phyloP scores from a whole-genome alignment of 495 filamentous ascomycete species.

The Penicillium samsonianum region DNA sequence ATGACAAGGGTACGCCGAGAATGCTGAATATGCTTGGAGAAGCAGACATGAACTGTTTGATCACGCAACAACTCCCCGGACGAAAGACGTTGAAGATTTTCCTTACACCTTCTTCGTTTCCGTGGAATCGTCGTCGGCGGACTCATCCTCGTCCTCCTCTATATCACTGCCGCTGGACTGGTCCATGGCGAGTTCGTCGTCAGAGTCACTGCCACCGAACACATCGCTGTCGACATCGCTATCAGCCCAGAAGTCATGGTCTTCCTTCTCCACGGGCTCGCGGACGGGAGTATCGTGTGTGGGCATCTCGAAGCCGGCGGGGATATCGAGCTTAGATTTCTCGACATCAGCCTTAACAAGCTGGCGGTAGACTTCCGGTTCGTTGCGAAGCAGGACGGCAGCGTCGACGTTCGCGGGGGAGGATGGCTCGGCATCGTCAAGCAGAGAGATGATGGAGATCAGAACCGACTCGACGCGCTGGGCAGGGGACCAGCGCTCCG shows the following conservation, averaged over 20 bases:
- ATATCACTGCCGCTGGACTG: constrained; percentile 60
- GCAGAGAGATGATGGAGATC: constrained; percentile 86
- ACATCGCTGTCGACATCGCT: constrained; percentile 74
- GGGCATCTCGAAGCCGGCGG: constrained; percentile 80
- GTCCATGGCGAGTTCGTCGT: constrained; percentile 56
- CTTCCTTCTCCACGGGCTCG: constrained; percentile 67
- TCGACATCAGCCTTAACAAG: constrained; percentile 71
- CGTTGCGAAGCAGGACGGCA: constrained; percentile 76
- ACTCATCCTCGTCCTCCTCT: constrained; percentile 49
- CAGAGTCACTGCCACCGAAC: constrained; percentile 74
- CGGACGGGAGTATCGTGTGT: constrained; percentile 61
- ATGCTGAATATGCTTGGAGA: constrained; percentile 6
- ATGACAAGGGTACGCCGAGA: constrained; percentile 5
- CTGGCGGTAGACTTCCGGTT: constrained; percentile 65
- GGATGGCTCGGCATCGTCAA: constrained; percentile 90
- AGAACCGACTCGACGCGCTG: constrained; percentile 94
- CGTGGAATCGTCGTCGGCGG: background rate
- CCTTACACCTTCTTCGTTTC: constrained; percentile 8
- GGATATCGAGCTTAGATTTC: constrained; percentile 74
- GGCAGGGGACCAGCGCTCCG: constrained; percentile 89
- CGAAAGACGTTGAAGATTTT: background rate
- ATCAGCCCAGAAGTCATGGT: constrained; percentile 81
- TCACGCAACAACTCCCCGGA: background rate
- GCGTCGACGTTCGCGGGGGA: constrained; percentile 96
- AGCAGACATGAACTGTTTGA: background rate